These are phyloP conservation scores for Cryptococcus deneoformans DNA, from an alignment of 1,284 basidiomycete genomes.

Conservation along the genomic window DNA sequence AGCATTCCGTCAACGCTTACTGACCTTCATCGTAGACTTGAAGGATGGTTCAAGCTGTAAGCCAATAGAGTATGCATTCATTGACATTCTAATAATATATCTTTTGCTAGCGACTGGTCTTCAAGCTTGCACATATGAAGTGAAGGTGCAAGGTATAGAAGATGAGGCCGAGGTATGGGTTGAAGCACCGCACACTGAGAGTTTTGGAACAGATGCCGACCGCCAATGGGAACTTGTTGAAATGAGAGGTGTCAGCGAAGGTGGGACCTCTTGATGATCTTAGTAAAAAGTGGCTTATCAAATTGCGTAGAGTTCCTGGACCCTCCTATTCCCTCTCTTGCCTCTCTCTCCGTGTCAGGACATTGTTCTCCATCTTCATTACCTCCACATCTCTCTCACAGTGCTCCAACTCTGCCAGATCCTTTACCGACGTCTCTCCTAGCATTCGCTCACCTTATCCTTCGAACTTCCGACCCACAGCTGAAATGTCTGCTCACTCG, in stretches of 20 bases:
- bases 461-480: slow-evolving; percentile 44
- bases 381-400: slow-evolving; percentile 9
- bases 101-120: slow-evolving; percentile 61
- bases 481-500: slow-evolving; percentile 47
- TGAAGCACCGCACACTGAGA: slow-evolving; percentile 58
- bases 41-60: slow-evolving; percentile 53
- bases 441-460: slow-evolving; percentile 46
- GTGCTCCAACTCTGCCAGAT: slow-evolving; percentile 16
- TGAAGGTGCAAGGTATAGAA: slow-evolving; percentile 56
- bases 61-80: slow-evolving; percentile 53
- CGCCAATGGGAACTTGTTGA: slow-evolving; percentile 69
- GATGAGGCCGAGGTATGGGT: slow-evolving; percentile 60
- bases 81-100: background rate
- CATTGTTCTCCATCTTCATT: slow-evolving; percentile 4
- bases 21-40: slow-evolving; percentile 45
- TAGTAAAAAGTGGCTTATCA: background rate
- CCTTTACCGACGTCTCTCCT: slow-evolving; percentile 41
- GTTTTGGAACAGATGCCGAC: slow-evolving; percentile 21
- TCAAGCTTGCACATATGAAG: slow-evolving; percentile 70
- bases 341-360: slow-evolving; percentile 16
- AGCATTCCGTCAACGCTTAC: too few species aligned
- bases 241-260: slow-evolving; percentile 76
- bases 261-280: slow-evolving; percentile 43
- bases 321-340: slow-evolving; percentile 54
- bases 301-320: slow-evolving; percentile 63